Conservation (phyloP, 2,329 filamentous ascomycete species). For the Exophiala alcalophila region DNA sequence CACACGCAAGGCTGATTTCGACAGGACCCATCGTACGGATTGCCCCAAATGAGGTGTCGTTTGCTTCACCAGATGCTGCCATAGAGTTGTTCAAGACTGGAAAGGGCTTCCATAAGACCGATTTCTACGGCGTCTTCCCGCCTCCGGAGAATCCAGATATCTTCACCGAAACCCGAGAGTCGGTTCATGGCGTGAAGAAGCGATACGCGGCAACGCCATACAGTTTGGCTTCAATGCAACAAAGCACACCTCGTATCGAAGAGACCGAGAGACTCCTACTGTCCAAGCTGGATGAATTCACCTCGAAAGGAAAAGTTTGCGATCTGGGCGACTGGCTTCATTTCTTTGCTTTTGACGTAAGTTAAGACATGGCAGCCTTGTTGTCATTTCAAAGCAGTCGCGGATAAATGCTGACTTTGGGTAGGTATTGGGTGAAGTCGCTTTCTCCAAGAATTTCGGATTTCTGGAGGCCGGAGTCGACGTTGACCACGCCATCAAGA, state of each 20-base stretch:
- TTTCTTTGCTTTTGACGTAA: slow-evolving; percentile 40
- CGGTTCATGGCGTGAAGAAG: slow-evolving; percentile 58
- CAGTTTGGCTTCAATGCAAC: slow-evolving; percentile 33
- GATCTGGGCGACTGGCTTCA: slow-evolving; percentile 47
- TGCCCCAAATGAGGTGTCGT: slow-evolving; percentile 49
- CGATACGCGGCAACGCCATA: slow-evolving; percentile 39
- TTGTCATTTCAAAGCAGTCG: neutral
- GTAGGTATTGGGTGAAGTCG: slow-evolving; percentile 38
- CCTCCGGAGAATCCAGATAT: slow-evolving; percentile 58
- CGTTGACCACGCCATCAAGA: slow-evolving; percentile 52
- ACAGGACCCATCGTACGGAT: slow-evolving; percentile 49
- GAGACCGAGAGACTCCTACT: slow-evolving; percentile 45
- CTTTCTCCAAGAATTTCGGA: slow-evolving; percentile 48
- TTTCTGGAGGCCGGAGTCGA: slow-evolving; percentile 52
- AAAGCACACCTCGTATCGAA: slow-evolving; percentile 32
- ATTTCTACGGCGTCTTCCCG: slow-evolving; percentile 55
- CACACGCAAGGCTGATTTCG: slow-evolving; percentile 2
- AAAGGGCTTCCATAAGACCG: slow-evolving; percentile 54
- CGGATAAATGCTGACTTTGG: slow-evolving; percentile 1
- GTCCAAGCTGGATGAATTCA: slow-evolving; percentile 44
- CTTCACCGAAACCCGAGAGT: slow-evolving; percentile 56
- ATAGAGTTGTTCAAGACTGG: slow-evolving; percentile 49
- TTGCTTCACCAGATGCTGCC: slow-evolving; percentile 48
- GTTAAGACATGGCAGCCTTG: neutral
- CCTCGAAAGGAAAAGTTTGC: slow-evolving; percentile 36